A percentile compares a stretch with the other conserved stretches of the same genome.
phyloP scores from a whole-genome alignment of 257 asterid genomes.

The Lithospermum erythrorhizon region DNA sequence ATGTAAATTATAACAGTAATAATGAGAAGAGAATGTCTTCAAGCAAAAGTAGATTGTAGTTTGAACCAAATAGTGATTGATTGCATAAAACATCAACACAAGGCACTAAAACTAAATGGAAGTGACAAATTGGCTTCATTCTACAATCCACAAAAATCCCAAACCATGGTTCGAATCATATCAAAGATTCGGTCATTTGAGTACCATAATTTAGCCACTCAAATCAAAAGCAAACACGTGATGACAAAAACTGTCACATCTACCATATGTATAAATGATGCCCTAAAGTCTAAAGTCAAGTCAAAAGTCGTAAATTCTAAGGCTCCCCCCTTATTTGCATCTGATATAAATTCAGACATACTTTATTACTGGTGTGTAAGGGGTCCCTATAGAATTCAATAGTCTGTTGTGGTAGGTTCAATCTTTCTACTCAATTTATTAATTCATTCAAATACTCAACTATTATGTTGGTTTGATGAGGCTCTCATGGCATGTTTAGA shows the following conservation, averaged over 20 bases:
- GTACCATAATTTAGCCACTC: conserved; percentile 14
- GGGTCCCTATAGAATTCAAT: neutral
- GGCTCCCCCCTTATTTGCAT: neutral
- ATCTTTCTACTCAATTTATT: neutral
- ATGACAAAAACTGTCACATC: conserved; percentile 41
- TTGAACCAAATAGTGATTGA: neutral
- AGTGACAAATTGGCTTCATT: conserved; percentile 51
- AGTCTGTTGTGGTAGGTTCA: neutral
- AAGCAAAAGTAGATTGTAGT: neutral
- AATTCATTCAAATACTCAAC: conserved; percentile 13
- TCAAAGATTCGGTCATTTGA: conserved; percentile 25
- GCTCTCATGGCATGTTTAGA: conserved; percentile 53
- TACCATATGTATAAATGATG: conserved; percentile 4
- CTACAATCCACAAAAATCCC: conserved; percentile 18
- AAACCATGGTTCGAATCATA: conserved; percentile 21
- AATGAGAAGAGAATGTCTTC: neutral
- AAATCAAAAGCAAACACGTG: conserved; percentile 26
- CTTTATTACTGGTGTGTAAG: neutral
- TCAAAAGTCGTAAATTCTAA: neutral
- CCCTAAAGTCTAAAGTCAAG: neutral
- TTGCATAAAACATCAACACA: conserved; percentile 11
- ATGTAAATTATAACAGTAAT: neutral
- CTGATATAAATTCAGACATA: too few species aligned
- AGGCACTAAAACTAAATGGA: conserved; percentile 32
- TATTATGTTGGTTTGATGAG: conserved; percentile 15